Evolutionary conservation across 352 stramenopile genomes (phyloP).

Genomic region (Peronospora belbahrii): DNA sequence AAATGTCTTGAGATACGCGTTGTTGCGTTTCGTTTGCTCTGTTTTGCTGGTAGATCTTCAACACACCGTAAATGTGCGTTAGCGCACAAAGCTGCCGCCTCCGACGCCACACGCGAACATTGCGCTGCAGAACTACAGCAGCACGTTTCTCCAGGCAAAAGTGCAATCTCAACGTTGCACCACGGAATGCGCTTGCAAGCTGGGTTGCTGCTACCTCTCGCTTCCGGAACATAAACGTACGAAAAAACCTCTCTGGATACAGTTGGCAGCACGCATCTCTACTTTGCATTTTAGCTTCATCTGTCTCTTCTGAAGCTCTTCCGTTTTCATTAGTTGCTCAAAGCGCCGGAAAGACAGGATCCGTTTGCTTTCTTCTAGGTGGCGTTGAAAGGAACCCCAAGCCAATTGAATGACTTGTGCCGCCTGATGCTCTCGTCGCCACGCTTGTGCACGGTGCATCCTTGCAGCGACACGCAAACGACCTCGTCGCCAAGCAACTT

Average conservation of each 20-base stretch:
- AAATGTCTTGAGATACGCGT: slow-evolving; percentile 8
- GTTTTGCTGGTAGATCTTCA: slow-evolving; percentile 32
- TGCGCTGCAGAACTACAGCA: slow-evolving; percentile 29
- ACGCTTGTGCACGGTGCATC: slow-evolving; percentile 7
- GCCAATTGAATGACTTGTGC: slow-evolving; percentile 18
- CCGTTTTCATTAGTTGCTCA: slow-evolving; percentile 27
- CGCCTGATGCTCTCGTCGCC: slow-evolving; percentile 12
- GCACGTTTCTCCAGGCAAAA: slow-evolving; percentile 23
- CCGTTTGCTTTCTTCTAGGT: slow-evolving; percentile 16
- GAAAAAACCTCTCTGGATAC: slow-evolving; percentile 26
- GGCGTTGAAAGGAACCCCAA: slow-evolving; percentile 14
- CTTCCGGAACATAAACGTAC: slow-evolving; percentile 17
- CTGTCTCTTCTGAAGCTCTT: slow-evolving; percentile 20
- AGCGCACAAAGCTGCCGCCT: slow-evolving; percentile 27
- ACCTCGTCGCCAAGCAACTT: slow-evolving; percentile 23
- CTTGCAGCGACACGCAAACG: slow-evolving; percentile 1
- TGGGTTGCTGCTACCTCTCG: slow-evolving; percentile 22
- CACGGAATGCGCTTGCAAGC: slow-evolving; percentile 26
- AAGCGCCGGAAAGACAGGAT: slow-evolving; percentile 28
- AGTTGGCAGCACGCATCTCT: slow-evolving; percentile 23
- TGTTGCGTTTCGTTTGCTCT: slow-evolving; percentile 17
- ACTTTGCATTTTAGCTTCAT: slow-evolving; percentile 20
- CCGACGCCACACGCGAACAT: slow-evolving; percentile 32
- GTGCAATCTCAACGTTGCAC: slow-evolving; percentile 10
- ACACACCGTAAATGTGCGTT: slow-evolving; percentile 29